Base-by-base conservation (phyloP, 352 stramenopile genomes). In the Pythium apleroticum region DNA sequence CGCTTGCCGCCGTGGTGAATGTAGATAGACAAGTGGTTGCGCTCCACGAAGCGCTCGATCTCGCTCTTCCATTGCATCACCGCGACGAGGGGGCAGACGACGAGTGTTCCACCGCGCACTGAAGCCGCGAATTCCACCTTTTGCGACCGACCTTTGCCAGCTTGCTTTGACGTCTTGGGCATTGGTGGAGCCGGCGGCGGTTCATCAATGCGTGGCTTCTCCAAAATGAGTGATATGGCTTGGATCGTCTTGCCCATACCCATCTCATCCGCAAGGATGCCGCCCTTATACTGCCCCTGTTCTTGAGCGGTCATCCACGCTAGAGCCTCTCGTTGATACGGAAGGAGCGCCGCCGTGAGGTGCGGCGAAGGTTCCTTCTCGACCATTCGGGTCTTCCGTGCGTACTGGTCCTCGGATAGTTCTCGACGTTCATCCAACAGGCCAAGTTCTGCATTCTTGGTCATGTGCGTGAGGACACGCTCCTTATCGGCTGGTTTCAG, bases 231-330 rank as follows among this genome's bases (percentile, higher is more conserved):
- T 7, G 91, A 88, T 56, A 99, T 99, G 4, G 97, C 96, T 80
- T 99, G 97, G 46, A 99, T 85, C 0, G 96, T 99, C 70, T 99
- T 99, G 11, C 97, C 91, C 90, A 97, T 97, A 17, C 93, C 96
- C 97, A 99, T 99, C 79, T 99, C 97, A 63, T 99, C 98, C 0
- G 97, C 97, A 7, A 99, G 69, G 50, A 99, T 98, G 3, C 97
- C 97, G 27, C 97, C 97, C 53, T 86, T 80, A 60, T 98, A 91
- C 4, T 74, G 71, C 45, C 84, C 86, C 30, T 89, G 59, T 73
- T 99, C 97, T 78, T 99, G 97, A 2, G 64, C 72, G 20, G 78
- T 85, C 87, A 94, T 94, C 98, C 98, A 99, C 45, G 82, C 95
- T 14, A 99, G 80, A 1, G 97, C 97, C 81, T 99, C 97, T 33